Conservation (phyloP, 2,329 filamentous ascomycete species). For the Aspergillus melleus region DNA sequence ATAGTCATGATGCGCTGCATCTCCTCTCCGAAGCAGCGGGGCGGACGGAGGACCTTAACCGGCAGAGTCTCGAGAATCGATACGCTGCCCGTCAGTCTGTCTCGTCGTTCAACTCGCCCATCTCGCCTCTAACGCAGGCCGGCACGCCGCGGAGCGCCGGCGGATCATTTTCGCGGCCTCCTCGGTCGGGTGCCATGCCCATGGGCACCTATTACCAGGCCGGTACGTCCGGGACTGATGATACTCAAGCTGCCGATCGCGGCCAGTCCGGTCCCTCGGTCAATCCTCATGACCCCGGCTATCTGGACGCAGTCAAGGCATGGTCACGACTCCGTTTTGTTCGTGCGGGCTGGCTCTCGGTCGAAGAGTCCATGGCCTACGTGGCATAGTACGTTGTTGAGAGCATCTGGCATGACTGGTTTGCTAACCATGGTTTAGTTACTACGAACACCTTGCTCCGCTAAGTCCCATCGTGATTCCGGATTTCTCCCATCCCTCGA, state of each 20-base stretch:
- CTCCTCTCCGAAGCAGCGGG: constrained; percentile 81
- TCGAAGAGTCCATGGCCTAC: constrained; percentile 88
- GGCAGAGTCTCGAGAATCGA: constrained; percentile 50
- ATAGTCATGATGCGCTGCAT: constrained; percentile 88
- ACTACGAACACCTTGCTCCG: constrained; percentile 87
- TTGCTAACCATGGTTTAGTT: constrained; percentile 51
- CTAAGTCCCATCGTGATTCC: constrained; percentile 92
- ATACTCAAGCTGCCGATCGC: constrained; percentile 29
- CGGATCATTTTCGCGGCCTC: constrained; percentile 36
- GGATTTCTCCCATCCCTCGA: constrained; percentile 79
- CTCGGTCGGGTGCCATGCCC: constrained; percentile 45
- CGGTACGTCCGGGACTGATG: constrained; percentile 25
- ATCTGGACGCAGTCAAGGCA: constrained; percentile 71
- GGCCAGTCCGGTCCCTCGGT: constrained; percentile 28
- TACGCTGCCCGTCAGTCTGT: constrained; percentile 39
- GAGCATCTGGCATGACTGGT: constrained; percentile 9
- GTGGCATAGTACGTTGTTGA: constrained; percentile 73
- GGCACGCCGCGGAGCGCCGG: constrained; percentile 36
- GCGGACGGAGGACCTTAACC: constrained; percentile 50
- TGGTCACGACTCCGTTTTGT: constrained; percentile 94
- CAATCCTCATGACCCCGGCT: constrained; percentile 38
- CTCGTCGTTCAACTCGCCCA: constrained; percentile 41
- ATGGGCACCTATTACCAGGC: constrained; percentile 54
- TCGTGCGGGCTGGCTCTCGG: constrained; percentile 94
- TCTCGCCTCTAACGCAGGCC: constrained; percentile 36